These are phyloP conservation scores for Priceomyces haplophilus DNA, from an alignment of 805 yeast genomes.

Conservation along the genomic window DNA sequence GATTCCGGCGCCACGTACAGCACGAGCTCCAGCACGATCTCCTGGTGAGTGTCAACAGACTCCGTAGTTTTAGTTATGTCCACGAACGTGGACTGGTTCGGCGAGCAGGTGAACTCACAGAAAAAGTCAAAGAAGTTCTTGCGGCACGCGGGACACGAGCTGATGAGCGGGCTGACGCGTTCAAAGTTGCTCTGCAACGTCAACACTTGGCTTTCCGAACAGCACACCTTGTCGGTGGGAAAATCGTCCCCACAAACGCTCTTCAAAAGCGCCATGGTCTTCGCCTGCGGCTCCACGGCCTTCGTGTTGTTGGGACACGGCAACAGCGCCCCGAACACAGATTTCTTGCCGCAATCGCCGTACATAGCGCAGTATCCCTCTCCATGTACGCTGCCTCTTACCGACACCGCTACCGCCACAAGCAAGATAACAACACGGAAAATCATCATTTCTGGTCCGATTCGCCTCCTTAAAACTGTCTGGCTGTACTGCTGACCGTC, in stretches of 20 bases:
- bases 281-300: slow-evolving; percentile 47
- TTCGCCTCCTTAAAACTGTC: too few species aligned
- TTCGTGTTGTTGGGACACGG: slow-evolving; percentile 68
- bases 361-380: slow-evolving; percentile 54
- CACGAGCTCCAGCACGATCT: slow-evolving; percentile 68
- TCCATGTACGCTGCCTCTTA: slow-evolving; percentile 20
- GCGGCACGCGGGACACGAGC: slow-evolving; percentile 82
- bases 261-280: slow-evolving; percentile 44
- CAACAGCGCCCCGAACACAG: slow-evolving; percentile 71
- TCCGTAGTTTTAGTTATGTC: slow-evolving; percentile 55
- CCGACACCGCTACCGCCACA: not conserved
- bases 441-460: not conserved
- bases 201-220: slow-evolving; percentile 60
- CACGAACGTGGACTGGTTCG: slow-evolving; percentile 73
- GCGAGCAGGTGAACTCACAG: slow-evolving; percentile 87
- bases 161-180: slow-evolving; percentile 38
- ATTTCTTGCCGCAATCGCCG: slow-evolving; percentile 72
- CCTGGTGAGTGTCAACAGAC: slow-evolving; percentile 48
- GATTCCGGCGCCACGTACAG: slow-evolving; percentile 55
- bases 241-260: slow-evolving; percentile 75
- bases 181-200: slow-evolving; percentile 52
- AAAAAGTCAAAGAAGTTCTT: slow-evolving; percentile 81
- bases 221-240: slow-evolving; percentile 57
- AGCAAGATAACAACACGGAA: not conserved
- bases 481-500: too few species aligned